These are phyloP conservation scores for Anisodus acutangulus DNA, from an alignment of 257 asterid species.

Conservation along the genomic window DNA sequence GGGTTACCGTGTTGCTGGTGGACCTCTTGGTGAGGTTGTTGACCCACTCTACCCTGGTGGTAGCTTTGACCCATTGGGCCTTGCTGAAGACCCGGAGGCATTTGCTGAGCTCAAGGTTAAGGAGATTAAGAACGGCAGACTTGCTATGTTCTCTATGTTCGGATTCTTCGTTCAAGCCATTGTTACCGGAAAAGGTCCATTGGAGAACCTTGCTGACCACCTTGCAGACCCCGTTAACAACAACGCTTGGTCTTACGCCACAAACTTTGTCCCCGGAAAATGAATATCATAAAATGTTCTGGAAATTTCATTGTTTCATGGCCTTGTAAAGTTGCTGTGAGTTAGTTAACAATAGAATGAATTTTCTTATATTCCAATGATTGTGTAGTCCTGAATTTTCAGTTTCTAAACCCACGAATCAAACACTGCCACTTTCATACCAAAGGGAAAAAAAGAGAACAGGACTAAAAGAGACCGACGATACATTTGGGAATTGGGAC, in stretches of 20 bases:
- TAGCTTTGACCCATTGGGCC: constrained; percentile 5
- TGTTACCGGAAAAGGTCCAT: constrained; percentile 67
- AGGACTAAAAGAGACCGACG: not conserved
- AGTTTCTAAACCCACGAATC: not conserved
- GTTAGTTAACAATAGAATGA: constrained; percentile 19
- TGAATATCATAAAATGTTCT: not conserved
- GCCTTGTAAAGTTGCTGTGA: constrained; percentile 1
- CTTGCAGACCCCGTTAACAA: constrained; percentile 57
- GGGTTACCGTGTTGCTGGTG: constrained; percentile 21
- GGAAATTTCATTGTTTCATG: not conserved
- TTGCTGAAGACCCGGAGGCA: not conserved
- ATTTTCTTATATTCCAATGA: not conserved
- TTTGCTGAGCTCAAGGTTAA: constrained; percentile 19
- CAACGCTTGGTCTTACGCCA: not conserved
- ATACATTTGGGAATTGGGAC: not conserved
- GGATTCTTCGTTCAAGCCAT: constrained; percentile 73
- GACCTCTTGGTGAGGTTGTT: constrained; percentile 24
- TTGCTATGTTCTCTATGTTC: constrained; percentile 29
- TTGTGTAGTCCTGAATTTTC: not conserved
- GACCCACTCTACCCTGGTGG: constrained; percentile 22
- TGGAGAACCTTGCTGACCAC: constrained; percentile 73
- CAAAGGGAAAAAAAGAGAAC: not conserved
- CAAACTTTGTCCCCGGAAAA: constrained; percentile 24
- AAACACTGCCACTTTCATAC: not conserved
- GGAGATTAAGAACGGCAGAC: not conserved